Conservation (phyloP, 2,329 filamentous ascomycete genomes). For the Paraphoma sp. region DNA sequence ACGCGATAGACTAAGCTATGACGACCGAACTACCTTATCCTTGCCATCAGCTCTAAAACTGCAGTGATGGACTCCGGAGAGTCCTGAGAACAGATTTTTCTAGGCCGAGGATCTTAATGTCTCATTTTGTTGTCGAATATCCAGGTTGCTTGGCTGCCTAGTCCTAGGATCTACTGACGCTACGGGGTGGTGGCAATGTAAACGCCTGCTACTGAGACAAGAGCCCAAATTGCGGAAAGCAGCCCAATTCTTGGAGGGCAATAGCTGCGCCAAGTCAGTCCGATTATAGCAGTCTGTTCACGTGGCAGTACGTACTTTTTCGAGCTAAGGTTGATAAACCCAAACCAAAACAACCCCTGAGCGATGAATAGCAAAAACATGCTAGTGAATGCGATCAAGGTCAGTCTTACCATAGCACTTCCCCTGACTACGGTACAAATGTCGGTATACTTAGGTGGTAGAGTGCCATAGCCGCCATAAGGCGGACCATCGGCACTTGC, state of each 20-base stretch:
- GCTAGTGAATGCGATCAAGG: conserved; percentile 13
- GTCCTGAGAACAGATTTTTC: no score
- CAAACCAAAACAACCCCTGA: conserved; percentile 41
- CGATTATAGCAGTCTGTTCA: neutral
- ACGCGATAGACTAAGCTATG: no score
- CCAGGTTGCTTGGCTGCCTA: no score
- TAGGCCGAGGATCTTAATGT: no score
- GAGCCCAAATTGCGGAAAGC: conserved; percentile 28
- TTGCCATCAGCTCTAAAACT: no score
- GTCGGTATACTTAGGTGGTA: conserved; percentile 4
- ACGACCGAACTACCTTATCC: no score
- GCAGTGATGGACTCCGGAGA: no score
- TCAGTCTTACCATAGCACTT: conserved; percentile 6
- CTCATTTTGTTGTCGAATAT: no score
- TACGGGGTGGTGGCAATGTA: no score
- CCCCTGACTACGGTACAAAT: conserved; percentile 1
- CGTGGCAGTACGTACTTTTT: conserved; percentile 28
- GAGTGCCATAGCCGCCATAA: conserved; percentile 19
- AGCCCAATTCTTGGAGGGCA: conserved; percentile 33
- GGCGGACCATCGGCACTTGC: neutral
- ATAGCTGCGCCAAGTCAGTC: conserved; percentile 31
- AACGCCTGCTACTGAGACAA: no score
- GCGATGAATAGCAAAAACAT: conserved; percentile 32
- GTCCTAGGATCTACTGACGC: no score
- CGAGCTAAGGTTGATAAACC: conserved; percentile 31